phyloP scores from a whole-genome alignment of 2,329 filamentous ascomycete species.

The Didymella pomorum region DNA sequence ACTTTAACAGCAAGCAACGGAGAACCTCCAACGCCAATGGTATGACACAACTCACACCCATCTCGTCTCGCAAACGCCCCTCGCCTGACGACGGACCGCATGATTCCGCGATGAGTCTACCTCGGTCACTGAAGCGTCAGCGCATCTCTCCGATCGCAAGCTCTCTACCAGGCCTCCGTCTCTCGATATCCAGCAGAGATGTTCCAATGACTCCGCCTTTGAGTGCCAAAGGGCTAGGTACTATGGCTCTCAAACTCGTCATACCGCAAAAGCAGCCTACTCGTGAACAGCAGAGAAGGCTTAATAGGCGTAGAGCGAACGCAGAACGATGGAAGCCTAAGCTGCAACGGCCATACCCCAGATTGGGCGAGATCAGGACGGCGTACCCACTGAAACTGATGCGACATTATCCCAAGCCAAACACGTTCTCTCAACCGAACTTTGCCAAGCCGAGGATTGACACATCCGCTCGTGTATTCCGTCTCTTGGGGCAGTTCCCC shows the following conservation, averaged over 20 bases:
- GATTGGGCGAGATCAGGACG: constrained; percentile 24
- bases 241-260: constrained; percentile 25
- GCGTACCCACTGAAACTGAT: constrained; percentile 37
- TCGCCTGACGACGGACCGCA: constrained; percentile 1
- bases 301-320: constrained; percentile 25
- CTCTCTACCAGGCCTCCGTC: neutral
- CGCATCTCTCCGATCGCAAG: neutral
- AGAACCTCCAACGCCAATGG: neutral
- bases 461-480: constrained; percentile 27
- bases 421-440: constrained; percentile 5
- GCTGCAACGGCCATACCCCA: constrained; percentile 26
- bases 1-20: neutral
- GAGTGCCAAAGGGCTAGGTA: constrained; percentile 12
- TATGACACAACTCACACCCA: constrained; percentile 15
- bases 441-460: constrained; percentile 30
- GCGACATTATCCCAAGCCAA: constrained; percentile 30
- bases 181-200: neutral
- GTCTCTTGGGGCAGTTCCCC: constrained; percentile 26
- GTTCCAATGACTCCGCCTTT: constrained; percentile 20
- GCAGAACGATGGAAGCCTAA: constrained; percentile 31
- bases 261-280: constrained; percentile 21
- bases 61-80: constrained; percentile 16
- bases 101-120: neutral
- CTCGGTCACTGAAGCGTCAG: constrained; percentile 1
- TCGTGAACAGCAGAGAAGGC: constrained; percentile 18